These are phyloP conservation scores for Vitis vinifera DNA, from an alignment of 164 flowering plant species.

Conservation along the genomic window DNA sequence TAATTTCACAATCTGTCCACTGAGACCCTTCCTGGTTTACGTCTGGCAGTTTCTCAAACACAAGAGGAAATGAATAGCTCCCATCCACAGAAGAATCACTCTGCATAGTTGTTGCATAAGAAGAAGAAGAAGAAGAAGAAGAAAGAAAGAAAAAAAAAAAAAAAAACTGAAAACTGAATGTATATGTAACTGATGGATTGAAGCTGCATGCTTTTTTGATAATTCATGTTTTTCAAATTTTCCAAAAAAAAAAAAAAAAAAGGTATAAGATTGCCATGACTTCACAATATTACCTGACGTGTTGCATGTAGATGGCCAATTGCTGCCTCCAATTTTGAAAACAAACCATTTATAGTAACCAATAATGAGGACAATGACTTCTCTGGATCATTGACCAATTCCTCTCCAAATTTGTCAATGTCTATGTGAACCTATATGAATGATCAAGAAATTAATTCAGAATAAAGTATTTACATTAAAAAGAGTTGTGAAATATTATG, in stretches of 20 bases:
- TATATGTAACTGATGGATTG: too few relatives aligned
- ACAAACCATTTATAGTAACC: constrained; percentile 53
- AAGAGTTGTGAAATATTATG: background rate
- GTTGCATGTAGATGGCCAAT: constrained; percentile 44
- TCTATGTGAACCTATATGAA: constrained; percentile 64
- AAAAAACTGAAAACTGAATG: background rate
- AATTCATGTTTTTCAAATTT: too few relatives aligned
- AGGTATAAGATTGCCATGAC: background rate
- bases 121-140: background rate
- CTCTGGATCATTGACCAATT: constrained; percentile 57
- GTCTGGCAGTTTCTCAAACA: constrained; percentile 73
- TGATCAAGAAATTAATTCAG: constrained; percentile 1
- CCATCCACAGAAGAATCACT: constrained; percentile 52
- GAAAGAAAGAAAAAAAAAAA: background rate
- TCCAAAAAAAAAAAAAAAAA: too few relatives aligned
- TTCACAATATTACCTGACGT: constrained; percentile 37
- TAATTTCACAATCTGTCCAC: constrained; percentile 72
- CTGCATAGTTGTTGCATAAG: constrained; percentile 44
- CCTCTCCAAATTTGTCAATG: constrained; percentile 65
- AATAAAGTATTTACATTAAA: background rate
- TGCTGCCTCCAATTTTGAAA: constrained; percentile 67
- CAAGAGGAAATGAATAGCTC: constrained; percentile 40
- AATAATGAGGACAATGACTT: constrained; percentile 60
- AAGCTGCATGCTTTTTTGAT: too few relatives aligned
- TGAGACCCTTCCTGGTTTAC: constrained; percentile 65